Conservation (phyloP, 1,284 basidiomycete genomes). For the Ustilago nuda region DNA sequence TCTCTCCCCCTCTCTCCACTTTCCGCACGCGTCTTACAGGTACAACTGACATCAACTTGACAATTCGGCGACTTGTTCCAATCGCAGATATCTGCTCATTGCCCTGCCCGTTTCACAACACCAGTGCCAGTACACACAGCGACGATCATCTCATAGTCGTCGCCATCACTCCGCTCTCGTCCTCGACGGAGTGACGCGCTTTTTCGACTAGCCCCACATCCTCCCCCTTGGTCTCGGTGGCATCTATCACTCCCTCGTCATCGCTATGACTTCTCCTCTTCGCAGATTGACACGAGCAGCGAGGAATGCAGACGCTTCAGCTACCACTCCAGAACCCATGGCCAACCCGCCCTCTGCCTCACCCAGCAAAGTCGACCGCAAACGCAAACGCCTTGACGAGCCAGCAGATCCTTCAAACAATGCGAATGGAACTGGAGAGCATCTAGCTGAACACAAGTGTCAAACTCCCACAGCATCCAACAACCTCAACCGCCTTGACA, state of each 20-base stretch:
- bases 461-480: neutral
- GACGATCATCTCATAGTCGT: neutral
- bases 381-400: constrained; percentile 40
- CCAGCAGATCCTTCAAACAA: constrained; percentile 8
- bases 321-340: constrained; percentile 41
- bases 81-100: neutral
- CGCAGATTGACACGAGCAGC: constrained; percentile 34
- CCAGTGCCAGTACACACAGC: neutral
- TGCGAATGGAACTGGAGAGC: constrained; percentile 11
- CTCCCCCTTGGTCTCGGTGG: neutral
- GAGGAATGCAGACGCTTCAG: constrained; percentile 33
- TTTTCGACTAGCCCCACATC: neutral
- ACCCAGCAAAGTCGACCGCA: constrained; percentile 41
- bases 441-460: neutral
- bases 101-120: constrained; percentile 3
- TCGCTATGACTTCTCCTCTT: constrained; percentile 36
- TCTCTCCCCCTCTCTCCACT: constrained; percentile 32
- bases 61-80: neutral
- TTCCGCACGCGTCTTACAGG: constrained; percentile 21
- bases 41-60: neutral
- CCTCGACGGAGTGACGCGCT: constrained; percentile 10
- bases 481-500: constrained; percentile 2
- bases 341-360: constrained; percentile 30
- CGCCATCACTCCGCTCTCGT: neutral
- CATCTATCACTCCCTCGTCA: neutral